Evolutionary conservation across 768 basidiomycete genomes (phyloP).

Genomic region (Hygrophorus pudorinus): DNA sequence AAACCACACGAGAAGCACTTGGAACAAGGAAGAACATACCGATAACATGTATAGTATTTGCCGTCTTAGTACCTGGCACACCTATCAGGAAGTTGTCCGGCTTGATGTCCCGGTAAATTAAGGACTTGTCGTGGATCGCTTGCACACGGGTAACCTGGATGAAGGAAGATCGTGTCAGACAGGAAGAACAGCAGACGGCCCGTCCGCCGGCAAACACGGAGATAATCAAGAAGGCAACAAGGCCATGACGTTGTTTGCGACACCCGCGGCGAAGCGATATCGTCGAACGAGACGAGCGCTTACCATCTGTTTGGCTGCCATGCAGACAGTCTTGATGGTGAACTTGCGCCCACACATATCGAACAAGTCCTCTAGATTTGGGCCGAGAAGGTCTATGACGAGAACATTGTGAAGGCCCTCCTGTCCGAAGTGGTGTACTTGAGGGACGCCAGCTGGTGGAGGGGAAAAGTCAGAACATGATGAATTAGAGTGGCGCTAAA

Average conservation of each 20-base stretch:
- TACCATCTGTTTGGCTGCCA: constrained; percentile 99
- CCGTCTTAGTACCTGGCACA: constrained; percentile 82
- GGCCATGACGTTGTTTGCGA: not conserved
- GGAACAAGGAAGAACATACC: constrained; percentile 37
- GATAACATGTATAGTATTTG: constrained; percentile 81
- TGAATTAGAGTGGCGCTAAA: not conserved
- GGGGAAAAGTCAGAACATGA: constrained; percentile 9
- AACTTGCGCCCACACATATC: constrained; percentile 99
- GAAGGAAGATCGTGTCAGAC: constrained; percentile 5
- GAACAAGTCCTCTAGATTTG: constrained; percentile 94
- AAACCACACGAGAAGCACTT: not conserved
- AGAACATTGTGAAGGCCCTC: constrained; percentile 97
- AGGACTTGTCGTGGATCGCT: constrained; percentile 94
- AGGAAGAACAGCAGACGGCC: constrained; percentile 3
- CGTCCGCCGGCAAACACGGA: constrained; percentile 10
- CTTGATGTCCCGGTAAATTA: constrained; percentile 95
- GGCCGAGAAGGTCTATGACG: constrained; percentile 92
- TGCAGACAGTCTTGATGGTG: constrained; percentile 94
- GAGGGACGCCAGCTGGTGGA: constrained; percentile 80
- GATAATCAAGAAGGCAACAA: not conserved
- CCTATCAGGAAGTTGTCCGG: constrained; percentile 99
- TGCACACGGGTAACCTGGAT: constrained; percentile 88
- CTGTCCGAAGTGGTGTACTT: constrained; percentile 98
- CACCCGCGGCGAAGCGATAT: not conserved
- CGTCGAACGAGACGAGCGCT: constrained; percentile 17